Evolutionary conservation across 2,329 filamentous ascomycete genomes (phyloP), one percentile per base, ranked within the genome.

Genomic region (Mollisiaceae sp.): DNA sequence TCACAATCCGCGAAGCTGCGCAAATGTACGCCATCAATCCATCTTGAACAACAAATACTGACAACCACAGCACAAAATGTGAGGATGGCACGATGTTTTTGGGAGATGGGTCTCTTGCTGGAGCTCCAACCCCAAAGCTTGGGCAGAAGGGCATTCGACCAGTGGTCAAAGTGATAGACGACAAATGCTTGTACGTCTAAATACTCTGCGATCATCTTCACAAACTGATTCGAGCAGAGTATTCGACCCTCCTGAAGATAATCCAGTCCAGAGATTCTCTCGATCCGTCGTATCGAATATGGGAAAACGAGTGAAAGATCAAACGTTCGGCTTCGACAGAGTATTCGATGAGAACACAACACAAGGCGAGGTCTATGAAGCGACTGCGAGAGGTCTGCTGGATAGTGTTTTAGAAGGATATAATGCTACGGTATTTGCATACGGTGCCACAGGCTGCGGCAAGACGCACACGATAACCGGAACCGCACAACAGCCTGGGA

Each of bases 391-490:
- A 78, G 87, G 82, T 63, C 86, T 99, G n/a, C 86, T 99, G 67
- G 94, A 98, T 77, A 97, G 91, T 76, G 94, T 99, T 18, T 84
- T 99, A 65, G 94, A 99, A 72, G 95, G 95, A 70, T 99, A 97
- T 83, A 99, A 99, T 82, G 95, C 95, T 57, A 99, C 95, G 0
- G 95, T 99, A 4, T 99, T 99, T 77, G 95, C 95, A 59, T 99
- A 99, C 78, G 95, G 95, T 72, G 95, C 95, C 45, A 99, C 95
- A 0, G 95, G 95, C 45, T 99, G 95, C 78, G 95, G 95, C 78
- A 99, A 99, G 82, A 99, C 95, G 27, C 95, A 99, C 78, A 99
- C 95, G 11, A 99, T 99, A 75, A 93, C 90, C 2, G 95, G 95
- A 71, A 97, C 94, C 0, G 81, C 93, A 1, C 91, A 97, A 77